These are phyloP conservation scores for Gleditsia sinensis DNA, from an alignment of 306 rosid genomes.

Conservation along the genomic window DNA sequence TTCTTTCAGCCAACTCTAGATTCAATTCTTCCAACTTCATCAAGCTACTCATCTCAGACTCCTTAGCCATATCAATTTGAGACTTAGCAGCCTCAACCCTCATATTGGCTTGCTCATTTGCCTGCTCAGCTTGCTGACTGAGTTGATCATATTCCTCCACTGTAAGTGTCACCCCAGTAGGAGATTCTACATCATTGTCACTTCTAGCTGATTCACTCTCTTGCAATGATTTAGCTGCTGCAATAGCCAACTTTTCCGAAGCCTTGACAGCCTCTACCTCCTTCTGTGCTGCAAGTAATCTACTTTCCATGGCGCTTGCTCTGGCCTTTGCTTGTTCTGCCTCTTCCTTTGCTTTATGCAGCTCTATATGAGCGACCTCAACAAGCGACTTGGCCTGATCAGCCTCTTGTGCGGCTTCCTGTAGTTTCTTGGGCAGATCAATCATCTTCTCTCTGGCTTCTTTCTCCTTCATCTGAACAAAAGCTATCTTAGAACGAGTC, in stretches of 20 bases:
- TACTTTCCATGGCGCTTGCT: conserved; percentile 59
- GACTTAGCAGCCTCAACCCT: conserved; percentile 57
- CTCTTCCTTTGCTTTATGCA: conserved; percentile 58
- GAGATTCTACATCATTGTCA: conserved; percentile 37
- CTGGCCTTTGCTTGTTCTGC: conserved; percentile 72
- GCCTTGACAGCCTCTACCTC: conserved; percentile 68
- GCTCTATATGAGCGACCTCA: conserved; percentile 48
- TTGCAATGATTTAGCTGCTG: conserved; percentile 58
- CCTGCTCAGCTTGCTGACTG: conserved; percentile 63
- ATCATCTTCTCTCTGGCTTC: conserved; percentile 58
- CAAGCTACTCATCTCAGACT: conserved; percentile 59
- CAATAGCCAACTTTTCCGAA: conserved; percentile 57
- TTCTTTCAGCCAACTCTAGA: conserved; percentile 51
- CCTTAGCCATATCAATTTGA: conserved; percentile 60
- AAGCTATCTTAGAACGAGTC: conserved; percentile 56
- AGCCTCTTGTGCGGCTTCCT: conserved; percentile 60
- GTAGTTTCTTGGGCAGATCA: conserved; percentile 57
- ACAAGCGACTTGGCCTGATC: conserved; percentile 60
- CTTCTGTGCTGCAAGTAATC: conserved; percentile 59
- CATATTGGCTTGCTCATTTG: conserved; percentile 58
- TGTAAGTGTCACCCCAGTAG: conserved; percentile 53
- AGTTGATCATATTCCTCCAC: conserved; percentile 62
- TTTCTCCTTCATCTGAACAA: conserved; percentile 63
- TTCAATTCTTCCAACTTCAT: conserved; percentile 60
- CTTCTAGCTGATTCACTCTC: conserved; percentile 36